Percentiles rank a stretch among this genome's conserved stretches.
Evolutionary conservation across 1,284 basidiomycete species (phyloP).

Genomic region (Malassezia slooffiae): DNA sequence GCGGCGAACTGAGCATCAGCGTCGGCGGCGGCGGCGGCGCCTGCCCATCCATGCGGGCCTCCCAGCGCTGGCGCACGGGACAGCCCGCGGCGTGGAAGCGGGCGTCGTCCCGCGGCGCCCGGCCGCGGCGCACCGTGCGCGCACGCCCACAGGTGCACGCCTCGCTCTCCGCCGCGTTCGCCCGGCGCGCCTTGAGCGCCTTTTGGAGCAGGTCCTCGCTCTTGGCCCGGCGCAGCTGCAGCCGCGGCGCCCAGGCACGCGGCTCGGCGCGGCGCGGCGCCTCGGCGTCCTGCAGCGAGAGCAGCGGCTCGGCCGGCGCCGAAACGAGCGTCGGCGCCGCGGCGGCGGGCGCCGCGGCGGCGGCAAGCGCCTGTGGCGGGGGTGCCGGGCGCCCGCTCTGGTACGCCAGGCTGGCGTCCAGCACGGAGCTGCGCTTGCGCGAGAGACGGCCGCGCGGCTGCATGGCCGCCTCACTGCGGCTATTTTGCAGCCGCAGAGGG

Average conservation of each 20-base stretch:
- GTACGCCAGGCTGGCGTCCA: conserved; percentile 12
- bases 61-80: conserved; percentile 10
- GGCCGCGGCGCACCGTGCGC: not conserved
- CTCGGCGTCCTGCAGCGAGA: conserved; percentile 9
- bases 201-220: conserved; percentile 13
- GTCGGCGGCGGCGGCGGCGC: conserved; percentile 12
- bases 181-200: conserved; percentile 5
- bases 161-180: not conserved
- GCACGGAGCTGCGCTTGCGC: not conserved
- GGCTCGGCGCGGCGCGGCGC: not conserved
- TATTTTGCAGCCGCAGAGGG: not conserved
- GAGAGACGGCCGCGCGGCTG: no score
- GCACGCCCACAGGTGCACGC: conserved; percentile 7
- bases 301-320: conserved; percentile 6
- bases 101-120: not conserved
- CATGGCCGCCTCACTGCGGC: conserved; percentile 4
- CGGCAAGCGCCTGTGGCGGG: not conserved
- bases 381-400: not conserved
- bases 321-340: conserved; percentile 5
- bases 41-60: not conserved
- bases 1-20: conserved; percentile 11
- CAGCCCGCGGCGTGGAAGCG: conserved; percentile 10
- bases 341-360: not conserved
- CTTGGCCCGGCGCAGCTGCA: conserved; percentile 12
- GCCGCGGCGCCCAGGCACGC: no score